Base-by-base conservation (phyloP, 2,329 filamentous ascomycete species). In the Daldinia eschscholtzii region DNA sequence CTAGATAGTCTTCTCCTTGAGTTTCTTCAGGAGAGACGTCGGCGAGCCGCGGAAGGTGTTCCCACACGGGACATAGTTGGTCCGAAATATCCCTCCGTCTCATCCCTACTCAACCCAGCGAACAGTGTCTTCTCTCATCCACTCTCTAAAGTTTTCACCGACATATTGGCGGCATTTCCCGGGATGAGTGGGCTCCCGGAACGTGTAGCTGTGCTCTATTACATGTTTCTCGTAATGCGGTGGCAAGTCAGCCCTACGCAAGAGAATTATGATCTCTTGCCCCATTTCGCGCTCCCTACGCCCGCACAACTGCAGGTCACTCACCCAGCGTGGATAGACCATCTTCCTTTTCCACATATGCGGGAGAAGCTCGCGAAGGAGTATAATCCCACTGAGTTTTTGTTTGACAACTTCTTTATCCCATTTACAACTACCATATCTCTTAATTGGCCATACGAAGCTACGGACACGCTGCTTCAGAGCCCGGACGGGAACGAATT, bases 191-290 rank as follows among this genome's bases (percentile, higher is more conserved):
- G 85, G n/a, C 85, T 97, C 0, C 93, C 94, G 0, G 93, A 97
- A 80, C 91, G 92, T 74, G 89, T 97, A 0, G 93, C 92, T 7
- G 89, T 93, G 6, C 85, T 97, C 6, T 97, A 94, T 78, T 83
- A 91, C 76, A 97, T 97, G 92, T 97, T 97, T 80, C 85, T 94
- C 35, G 78, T 94, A 70, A 93, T 96, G 90, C 88, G 91, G 46
- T 97, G 94, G 93, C 90, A 93, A 77, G 91, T 97, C 64, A 88
- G 88, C 30, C 93, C 93, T 0, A 93, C 92, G 0, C 85, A 86
- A 67, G 91, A 94, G 73, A 97, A 94, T 80, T 94, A 92, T 79
- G 88, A 93, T 26, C 86, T 91, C 3, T 81, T 97, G 10, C 93
- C 94, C 0, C 84, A 89, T 4, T 97, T 92, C 89, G 81, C 90